Evolutionary conservation across 139 green algal species (phyloP).

Genomic region (Desmodesmus armatus): DNA sequence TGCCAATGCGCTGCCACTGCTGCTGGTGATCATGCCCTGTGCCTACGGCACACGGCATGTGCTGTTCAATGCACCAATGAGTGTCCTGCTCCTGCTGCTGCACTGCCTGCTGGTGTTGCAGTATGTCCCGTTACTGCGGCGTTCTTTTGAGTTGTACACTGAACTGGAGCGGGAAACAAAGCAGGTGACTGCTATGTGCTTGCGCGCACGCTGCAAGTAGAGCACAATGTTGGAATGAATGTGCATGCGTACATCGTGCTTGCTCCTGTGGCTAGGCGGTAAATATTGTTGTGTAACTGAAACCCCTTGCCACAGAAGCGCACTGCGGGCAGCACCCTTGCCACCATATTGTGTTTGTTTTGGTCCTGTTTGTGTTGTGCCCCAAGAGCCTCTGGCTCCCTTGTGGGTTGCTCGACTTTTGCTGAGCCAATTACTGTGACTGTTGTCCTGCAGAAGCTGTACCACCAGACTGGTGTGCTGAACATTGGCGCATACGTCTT

Average conservation of each 20-base stretch:
- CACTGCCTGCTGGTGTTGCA: too few species aligned
- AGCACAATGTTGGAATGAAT: neutral
- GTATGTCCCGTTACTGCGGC: constrained; percentile 64
- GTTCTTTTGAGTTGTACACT: constrained; percentile 60
- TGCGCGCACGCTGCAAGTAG: neutral
- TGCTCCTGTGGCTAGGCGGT: neutral
- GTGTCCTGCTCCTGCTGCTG: too few species aligned
- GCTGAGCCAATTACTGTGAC: neutral
- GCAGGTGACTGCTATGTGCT: neutral
- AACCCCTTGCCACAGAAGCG: too few species aligned
- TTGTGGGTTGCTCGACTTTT: neutral
- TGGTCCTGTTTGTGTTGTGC: too few species aligned
- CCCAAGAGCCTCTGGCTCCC: neutral
- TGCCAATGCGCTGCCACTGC: too few species aligned
- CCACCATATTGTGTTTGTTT: too few species aligned
- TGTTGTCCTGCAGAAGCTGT: constrained; percentile 44
- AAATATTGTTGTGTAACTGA: too few species aligned
- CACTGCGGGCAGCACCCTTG: too few species aligned
- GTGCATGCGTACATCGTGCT: neutral
- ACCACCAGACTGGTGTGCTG: constrained; percentile 51
- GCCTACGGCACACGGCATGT: too few species aligned
- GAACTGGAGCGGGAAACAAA: constrained; percentile 57
- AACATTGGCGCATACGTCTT: constrained; percentile 47
- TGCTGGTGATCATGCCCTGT: too few species aligned
- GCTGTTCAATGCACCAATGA: too few species aligned